Conservation (phyloP, 495 filamentous ascomycete species). For the Endocarpon pusillum region DNA sequence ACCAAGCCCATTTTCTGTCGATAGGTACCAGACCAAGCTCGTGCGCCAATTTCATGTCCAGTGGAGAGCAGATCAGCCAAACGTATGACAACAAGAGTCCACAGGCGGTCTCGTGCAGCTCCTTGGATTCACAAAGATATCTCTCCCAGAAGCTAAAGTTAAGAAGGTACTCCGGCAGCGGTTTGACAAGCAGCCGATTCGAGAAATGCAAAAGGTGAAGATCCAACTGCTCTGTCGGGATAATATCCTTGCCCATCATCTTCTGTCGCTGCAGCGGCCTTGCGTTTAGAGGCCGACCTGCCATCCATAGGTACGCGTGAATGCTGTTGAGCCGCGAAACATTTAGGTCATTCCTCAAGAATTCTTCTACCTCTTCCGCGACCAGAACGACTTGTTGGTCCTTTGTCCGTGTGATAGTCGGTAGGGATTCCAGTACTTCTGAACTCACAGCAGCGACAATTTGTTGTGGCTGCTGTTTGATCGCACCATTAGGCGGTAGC, state of each 20-base stretch:
- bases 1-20: not conserved
- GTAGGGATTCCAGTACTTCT: no score
- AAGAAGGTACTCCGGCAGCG: conserved; percentile 4
- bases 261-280: conserved; percentile 30
- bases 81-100: conserved; percentile 5
- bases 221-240: conserved; percentile 23
- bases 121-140: not conserved
- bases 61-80: conserved; percentile 4
- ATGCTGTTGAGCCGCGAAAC: conserved; percentile 15
- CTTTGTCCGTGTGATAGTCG: no score
- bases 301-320: conserved; percentile 29
- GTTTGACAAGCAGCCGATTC: conserved; percentile 4
- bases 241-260: conserved; percentile 23
- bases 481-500: no score
- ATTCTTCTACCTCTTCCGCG: conserved; percentile 9
- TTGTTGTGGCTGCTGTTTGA: no score
- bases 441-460: no score
- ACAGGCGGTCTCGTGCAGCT: conserved; percentile 2
- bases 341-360: conserved; percentile 6
- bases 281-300: conserved; percentile 27
- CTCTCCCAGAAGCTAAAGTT: conserved; percentile 2
- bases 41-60: conserved; percentile 3
- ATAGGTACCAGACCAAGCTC: conserved; percentile 1
- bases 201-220: conserved; percentile 12
- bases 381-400: no score